A percentile compares a stretch with the other conserved stretches of the same genome.
These are phyloP conservation scores for Apophysomyces variabilis DNA, from an alignment of 371 early-diverging fungal genomes.

Conservation along the genomic window DNA sequence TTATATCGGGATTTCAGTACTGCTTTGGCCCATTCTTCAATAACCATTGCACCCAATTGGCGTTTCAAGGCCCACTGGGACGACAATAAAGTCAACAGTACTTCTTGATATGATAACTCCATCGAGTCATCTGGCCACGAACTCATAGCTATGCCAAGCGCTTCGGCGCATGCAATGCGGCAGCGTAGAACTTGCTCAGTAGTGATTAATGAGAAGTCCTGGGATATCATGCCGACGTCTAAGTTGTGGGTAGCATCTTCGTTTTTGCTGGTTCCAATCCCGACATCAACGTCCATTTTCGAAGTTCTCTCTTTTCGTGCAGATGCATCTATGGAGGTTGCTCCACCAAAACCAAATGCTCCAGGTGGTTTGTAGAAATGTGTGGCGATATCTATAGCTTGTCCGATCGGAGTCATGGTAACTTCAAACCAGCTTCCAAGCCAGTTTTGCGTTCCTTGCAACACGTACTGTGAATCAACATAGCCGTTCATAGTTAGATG, in stretches of 20 bases:
- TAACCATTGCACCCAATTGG: slow-evolving; percentile 75
- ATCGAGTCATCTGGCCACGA: slow-evolving; percentile 66
- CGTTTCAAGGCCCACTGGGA: slow-evolving; percentile 86
- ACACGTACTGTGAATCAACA: slow-evolving; percentile 37
- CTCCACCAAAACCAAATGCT: slow-evolving; percentile 47
- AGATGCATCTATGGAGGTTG: slow-evolving; percentile 10
- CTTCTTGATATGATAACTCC: slow-evolving; percentile 56
- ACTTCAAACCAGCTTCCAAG: slow-evolving; percentile 59
- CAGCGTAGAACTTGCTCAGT: slow-evolving; percentile 81
- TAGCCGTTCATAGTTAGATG: slow-evolving; percentile 49
- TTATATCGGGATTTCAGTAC: slow-evolving; percentile 48
- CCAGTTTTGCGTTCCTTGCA: slow-evolving; percentile 51
- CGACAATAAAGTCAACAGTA: slow-evolving; percentile 51
- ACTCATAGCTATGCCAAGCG: slow-evolving; percentile 79
- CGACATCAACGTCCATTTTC: slow-evolving; percentile 14
- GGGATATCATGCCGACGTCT: slow-evolving; percentile 90
- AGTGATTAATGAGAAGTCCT: slow-evolving; percentile 86
- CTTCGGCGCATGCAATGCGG: slow-evolving; percentile 77
- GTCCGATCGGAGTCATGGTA: slow-evolving; percentile 80
- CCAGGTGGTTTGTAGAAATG: slow-evolving; percentile 69
- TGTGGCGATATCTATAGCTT: slow-evolving; percentile 66
- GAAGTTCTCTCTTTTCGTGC: slow-evolving; percentile 27
- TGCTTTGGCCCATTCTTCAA: slow-evolving; percentile 84
- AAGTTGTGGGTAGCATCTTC: slow-evolving; percentile 64
- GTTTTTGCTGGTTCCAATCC: background rate